Evolutionary conservation across 768 basidiomycete species (phyloP).

Genomic region (Hysterangium stoloniferum): DNA sequence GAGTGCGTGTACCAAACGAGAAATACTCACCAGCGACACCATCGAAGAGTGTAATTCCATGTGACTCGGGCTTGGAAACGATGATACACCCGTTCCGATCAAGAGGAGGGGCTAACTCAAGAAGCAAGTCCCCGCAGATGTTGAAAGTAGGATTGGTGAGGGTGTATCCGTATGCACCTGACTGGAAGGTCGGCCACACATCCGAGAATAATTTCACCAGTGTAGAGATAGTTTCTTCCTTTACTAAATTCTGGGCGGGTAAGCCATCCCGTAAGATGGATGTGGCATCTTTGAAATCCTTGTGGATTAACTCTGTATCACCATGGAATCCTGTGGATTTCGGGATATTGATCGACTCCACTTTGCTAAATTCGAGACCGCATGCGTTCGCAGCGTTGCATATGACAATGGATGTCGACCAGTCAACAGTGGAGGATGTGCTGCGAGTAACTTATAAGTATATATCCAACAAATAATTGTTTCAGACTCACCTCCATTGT

Average conservation of each 20-base stretch:
- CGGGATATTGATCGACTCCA: slow-evolving; percentile 13
- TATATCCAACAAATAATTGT: background rate
- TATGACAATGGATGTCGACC: slow-evolving; percentile 19
- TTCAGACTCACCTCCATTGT: slow-evolving; percentile 14
- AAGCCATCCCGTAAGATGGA: slow-evolving; percentile 18
- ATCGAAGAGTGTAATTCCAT: too few species aligned
- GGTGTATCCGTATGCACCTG: slow-evolving; percentile 19
- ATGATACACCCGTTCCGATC: background rate
- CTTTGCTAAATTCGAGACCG: slow-evolving; percentile 20
- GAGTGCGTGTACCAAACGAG: too few species aligned
- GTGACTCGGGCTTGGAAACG: slow-evolving; percentile 1
- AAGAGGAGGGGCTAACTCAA: slow-evolving; percentile 22
- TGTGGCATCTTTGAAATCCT: slow-evolving; percentile 15
- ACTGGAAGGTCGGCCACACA: slow-evolving; percentile 21
- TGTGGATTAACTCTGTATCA: slow-evolving; percentile 1
- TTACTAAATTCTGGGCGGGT: slow-evolving; percentile 18
- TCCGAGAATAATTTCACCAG: slow-evolving; percentile 22
- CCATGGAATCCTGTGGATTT: slow-evolving; percentile 9
- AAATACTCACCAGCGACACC: too few species aligned
- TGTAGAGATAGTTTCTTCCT: slow-evolving; percentile 16
- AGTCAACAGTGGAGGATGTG: slow-evolving; percentile 18
- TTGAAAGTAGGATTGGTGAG: slow-evolving; percentile 27
- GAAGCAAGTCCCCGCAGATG: slow-evolving; percentile 23
- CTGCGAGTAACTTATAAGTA: slow-evolving; percentile 11
- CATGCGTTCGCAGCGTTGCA: slow-evolving; percentile 12